phyloP scores from a whole-genome alignment of 352 stramenopile species.

The Thalassiosira exigua region DNA sequence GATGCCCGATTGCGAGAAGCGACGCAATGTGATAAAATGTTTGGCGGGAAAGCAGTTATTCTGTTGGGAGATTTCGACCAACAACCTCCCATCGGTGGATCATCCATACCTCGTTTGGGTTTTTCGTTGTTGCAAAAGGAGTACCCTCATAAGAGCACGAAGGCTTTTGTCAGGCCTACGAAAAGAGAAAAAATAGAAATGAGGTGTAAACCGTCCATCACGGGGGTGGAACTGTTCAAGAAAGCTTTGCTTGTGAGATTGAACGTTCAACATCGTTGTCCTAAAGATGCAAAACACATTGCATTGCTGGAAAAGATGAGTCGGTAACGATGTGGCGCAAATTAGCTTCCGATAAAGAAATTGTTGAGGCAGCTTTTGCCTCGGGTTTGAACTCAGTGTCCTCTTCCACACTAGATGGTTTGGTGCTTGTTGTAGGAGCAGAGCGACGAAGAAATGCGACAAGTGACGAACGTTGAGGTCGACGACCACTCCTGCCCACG shows the following conservation, averaged over 20 bases:
- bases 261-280: conserved; percentile 23
- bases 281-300: conserved; percentile 31
- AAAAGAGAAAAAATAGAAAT: conserved; percentile 19
- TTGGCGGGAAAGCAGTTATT: conserved; percentile 33
- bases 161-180: conserved; percentile 14
- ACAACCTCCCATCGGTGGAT: conserved; percentile 40
- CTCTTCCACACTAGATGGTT: too few relatives aligned
- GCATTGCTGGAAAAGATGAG: conserved; percentile 33
- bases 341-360: too few relatives aligned
- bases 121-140: conserved; percentile 28
- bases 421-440: too few relatives aligned
- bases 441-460: too few relatives aligned
- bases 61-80: conserved; percentile 52
- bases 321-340: too few relatives aligned
- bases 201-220: conserved; percentile 4
- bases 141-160: conserved; percentile 20
- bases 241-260: conserved; percentile 17
- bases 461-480: too few relatives aligned
- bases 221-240: conserved; percentile 22
- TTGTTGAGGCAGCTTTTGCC: too few relatives aligned
- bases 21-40: conserved; percentile 28
- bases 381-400: too few relatives aligned
- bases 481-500: too few relatives aligned
- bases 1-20: conserved; percentile 48
- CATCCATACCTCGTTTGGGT: conserved; percentile 24